These are phyloP conservation scores for Boletus rufocinnamomeus DNA, from an alignment of 768 basidiomycete species.

Conservation along the genomic window DNA sequence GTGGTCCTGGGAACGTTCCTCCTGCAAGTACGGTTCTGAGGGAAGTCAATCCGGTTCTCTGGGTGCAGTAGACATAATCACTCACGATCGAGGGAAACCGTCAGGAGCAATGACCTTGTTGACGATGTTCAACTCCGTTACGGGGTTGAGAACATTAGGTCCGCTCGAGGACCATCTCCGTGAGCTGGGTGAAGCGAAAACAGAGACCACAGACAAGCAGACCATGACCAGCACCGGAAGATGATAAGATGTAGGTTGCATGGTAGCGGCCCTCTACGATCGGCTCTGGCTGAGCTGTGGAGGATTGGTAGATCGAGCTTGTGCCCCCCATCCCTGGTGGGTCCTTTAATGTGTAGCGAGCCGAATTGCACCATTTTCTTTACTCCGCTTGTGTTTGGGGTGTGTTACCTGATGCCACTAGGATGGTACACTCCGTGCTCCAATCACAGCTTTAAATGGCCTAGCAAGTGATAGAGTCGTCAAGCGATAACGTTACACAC, in stretches of 20 bases:
- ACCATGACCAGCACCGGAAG: neutral
- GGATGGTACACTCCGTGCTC: no score
- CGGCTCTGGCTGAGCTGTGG: neutral
- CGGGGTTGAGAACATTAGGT: conserved; percentile 19
- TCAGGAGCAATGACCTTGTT: no score
- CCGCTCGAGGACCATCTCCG: no score
- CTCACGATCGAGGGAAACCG: conserved; percentile 41
- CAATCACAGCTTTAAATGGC: no score
- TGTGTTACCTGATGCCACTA: no score
- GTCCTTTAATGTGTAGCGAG: no score
- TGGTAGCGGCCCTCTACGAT: neutral
- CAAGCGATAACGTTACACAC: no score
- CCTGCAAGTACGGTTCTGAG: conserved; percentile 40
- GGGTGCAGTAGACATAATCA: conserved; percentile 3
- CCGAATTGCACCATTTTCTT: no score
- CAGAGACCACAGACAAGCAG: neutral
- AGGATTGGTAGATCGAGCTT: neutral
- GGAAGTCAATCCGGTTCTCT: neutral
- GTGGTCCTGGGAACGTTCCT: conserved; percentile 49
- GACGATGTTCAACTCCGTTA: conserved; percentile 35
- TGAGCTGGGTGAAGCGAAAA: neutral
- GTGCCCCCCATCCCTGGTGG: no score
- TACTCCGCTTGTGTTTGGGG: no score
- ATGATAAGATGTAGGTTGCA: neutral
- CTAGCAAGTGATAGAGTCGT: no score